Conservation (phyloP, 495 filamentous ascomycete genomes). For the Trichoderma parareesei region DNA sequence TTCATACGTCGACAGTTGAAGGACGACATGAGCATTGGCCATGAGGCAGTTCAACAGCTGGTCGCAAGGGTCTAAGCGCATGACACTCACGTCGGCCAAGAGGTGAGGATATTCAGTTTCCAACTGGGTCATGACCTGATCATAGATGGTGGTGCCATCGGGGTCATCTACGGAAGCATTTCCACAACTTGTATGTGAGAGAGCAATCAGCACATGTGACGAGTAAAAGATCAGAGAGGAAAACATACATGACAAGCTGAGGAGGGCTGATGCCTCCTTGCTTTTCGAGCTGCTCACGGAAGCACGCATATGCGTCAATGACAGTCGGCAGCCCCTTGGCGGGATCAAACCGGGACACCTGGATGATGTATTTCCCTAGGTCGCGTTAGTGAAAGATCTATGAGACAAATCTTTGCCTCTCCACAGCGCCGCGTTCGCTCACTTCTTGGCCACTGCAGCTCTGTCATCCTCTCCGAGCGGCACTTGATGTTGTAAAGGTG, state of each 20-base stretch:
- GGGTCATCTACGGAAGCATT: slow-evolving; percentile 85
- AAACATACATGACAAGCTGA: slow-evolving; percentile 56
- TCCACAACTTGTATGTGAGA: slow-evolving; percentile 33
- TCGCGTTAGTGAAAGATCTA: neutral
- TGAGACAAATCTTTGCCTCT: neutral
- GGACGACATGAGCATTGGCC: slow-evolving; percentile 60
- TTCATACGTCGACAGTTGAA: slow-evolving; percentile 77
- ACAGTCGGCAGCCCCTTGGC: slow-evolving; percentile 80
- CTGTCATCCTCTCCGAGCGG: slow-evolving; percentile 43
- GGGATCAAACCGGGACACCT: slow-evolving; percentile 82
- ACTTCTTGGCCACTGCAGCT: neutral
- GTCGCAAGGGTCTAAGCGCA: slow-evolving; percentile 70
- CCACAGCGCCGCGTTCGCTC: neutral
- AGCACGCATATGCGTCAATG: slow-evolving; percentile 67
- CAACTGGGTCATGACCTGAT: slow-evolving; percentile 58
- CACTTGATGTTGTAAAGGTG: slow-evolving; percentile 64
- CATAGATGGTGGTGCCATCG: slow-evolving; percentile 65
- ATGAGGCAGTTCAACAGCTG: slow-evolving; percentile 78
- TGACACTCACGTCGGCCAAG: slow-evolving; percentile 56
- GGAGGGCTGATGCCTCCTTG: slow-evolving; percentile 44
- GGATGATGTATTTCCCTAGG: slow-evolving; percentile 63
- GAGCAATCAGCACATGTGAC: neutral
- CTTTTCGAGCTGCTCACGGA: slow-evolving; percentile 51
- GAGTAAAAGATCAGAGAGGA: neutral
- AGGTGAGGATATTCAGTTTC: slow-evolving; percentile 45